Evolutionary conservation across 495 filamentous ascomycete species (phyloP).

Genomic region (Aspergillus leporis): DNA sequence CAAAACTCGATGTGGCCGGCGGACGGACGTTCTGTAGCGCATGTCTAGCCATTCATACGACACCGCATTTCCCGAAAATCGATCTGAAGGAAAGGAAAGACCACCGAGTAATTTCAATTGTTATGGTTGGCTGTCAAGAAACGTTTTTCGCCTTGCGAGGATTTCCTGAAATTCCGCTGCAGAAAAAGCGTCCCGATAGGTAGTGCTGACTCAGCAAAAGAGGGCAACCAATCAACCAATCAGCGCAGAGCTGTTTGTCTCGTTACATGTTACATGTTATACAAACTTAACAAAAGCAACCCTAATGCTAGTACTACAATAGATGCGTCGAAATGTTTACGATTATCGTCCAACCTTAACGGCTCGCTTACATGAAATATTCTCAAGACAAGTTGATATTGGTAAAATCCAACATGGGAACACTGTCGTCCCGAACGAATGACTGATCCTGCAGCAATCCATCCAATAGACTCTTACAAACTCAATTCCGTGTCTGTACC

Average conservation of each 20-base stretch:
- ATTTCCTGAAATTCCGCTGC: background rate
- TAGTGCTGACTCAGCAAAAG: conserved; percentile 28
- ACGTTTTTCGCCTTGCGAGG: background rate
- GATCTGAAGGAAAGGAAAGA: background rate
- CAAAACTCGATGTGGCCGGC: conserved; percentile 34
- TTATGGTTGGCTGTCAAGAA: background rate
- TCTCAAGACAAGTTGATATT: conserved; percentile 8
- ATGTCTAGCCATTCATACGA: conserved; percentile 36
- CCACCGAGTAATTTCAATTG: background rate
- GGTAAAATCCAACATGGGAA: conserved; percentile 10
- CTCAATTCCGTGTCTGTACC: too few relatives aligned
- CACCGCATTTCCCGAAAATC: conserved; percentile 20
- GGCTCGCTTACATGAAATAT: background rate
- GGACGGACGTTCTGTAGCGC: conserved; percentile 33
- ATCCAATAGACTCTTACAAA: background rate
- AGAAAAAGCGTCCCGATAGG: conserved; percentile 9
- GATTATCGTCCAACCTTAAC: background rate
- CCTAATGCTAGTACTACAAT: too few relatives aligned
- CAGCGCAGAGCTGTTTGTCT: conserved; percentile 12
- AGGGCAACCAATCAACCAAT: conserved; percentile 24
- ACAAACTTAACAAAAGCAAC: too few relatives aligned
- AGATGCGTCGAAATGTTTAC: too few relatives aligned
- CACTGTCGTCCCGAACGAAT: conserved; percentile 17
- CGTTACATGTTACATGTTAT: too few relatives aligned
- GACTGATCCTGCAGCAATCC: conserved; percentile 8